phyloP scores from a whole-genome alignment of 2,329 filamentous ascomycete species.

The Botrytis tulipae region DNA sequence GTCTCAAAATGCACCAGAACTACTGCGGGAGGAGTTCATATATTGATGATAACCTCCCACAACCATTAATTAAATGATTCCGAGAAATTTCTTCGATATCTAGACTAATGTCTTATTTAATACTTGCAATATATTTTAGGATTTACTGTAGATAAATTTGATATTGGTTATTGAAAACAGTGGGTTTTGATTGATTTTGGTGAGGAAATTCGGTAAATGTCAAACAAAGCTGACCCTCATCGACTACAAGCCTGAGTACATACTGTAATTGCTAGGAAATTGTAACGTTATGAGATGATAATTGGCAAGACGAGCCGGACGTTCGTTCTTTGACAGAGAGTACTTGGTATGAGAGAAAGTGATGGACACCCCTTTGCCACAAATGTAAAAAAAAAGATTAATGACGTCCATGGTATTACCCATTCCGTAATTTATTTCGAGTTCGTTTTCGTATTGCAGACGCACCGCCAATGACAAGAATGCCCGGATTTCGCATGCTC shows the following conservation, averaged over 20 bases:
- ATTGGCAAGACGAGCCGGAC: slow-evolving; percentile 9
- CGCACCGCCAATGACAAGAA: not conserved
- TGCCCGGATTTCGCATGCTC: not conserved
- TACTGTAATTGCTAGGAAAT: not conserved
- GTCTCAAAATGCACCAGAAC: not conserved
- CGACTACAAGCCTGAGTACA: not conserved
- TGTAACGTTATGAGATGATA: not conserved
- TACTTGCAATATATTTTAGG: not conserved
- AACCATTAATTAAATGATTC: not conserved
- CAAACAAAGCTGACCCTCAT: not conserved
- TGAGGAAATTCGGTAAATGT: not conserved
- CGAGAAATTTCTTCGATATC: not conserved
- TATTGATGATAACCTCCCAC: not conserved
- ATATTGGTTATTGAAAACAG: not conserved
- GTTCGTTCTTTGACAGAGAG: not conserved
- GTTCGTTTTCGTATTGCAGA: slow-evolving; percentile 16
- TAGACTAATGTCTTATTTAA: not conserved
- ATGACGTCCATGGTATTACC: not conserved
- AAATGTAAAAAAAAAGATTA: not conserved
- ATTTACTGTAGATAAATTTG: not conserved
- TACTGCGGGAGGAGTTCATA: not conserved
- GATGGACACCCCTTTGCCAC: not conserved
- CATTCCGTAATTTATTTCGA: not conserved
- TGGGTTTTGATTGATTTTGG: not conserved
- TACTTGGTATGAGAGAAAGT: not conserved